phyloP scores from a whole-genome alignment of 2,329 filamentous ascomycete genomes.

The Cercospora citrullina region DNA sequence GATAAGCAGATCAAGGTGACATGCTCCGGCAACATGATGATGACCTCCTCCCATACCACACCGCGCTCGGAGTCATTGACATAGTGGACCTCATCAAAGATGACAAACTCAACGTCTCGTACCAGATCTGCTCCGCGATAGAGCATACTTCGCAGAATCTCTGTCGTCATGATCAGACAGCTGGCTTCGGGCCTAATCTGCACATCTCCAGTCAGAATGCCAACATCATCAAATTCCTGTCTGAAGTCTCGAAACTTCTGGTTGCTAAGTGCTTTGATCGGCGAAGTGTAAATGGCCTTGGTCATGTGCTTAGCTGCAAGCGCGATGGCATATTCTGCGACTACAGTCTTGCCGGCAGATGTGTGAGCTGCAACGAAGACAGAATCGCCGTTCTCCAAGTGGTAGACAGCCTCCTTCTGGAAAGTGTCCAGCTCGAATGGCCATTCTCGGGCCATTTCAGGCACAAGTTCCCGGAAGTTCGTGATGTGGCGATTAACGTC shows the following conservation, averaged over 20 bases:
- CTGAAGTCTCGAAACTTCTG: constrained; percentile 98
- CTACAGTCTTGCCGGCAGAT: constrained; percentile 95
- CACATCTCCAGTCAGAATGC: constrained; percentile 94
- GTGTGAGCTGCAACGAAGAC: constrained; percentile 98
- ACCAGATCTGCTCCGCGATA: constrained; percentile 95
- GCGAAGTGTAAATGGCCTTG: constrained; percentile 97
- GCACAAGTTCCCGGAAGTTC: constrained; percentile 92
- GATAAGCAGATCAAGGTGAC: constrained; percentile 93
- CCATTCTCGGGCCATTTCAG: constrained; percentile 94
- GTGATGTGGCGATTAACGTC: constrained; percentile 89
- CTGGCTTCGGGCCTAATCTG: constrained; percentile 97
- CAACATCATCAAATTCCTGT: constrained; percentile 87
- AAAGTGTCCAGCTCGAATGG: constrained; percentile 97
- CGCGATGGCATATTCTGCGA: constrained; percentile 96
- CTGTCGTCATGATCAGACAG: constrained; percentile 98
- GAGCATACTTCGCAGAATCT: constrained; percentile 96
- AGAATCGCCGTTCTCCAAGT: constrained; percentile 92
- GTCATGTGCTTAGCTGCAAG: constrained; percentile 98
- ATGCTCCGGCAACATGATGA: constrained; percentile 98
- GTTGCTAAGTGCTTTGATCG: constrained; percentile 97
- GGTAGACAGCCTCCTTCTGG: constrained; percentile 97
- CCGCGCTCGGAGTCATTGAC: constrained; percentile 95
- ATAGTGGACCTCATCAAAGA: constrained; percentile 98
- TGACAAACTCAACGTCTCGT: constrained; percentile 95
- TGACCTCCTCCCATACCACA: constrained; percentile 99